A percentile compares a stretch with the other conserved stretches of the same genome.
These are phyloP conservation scores for Pythium aristosporum DNA, from an alignment of 352 stramenopile species.

Conservation along the genomic window DNA sequence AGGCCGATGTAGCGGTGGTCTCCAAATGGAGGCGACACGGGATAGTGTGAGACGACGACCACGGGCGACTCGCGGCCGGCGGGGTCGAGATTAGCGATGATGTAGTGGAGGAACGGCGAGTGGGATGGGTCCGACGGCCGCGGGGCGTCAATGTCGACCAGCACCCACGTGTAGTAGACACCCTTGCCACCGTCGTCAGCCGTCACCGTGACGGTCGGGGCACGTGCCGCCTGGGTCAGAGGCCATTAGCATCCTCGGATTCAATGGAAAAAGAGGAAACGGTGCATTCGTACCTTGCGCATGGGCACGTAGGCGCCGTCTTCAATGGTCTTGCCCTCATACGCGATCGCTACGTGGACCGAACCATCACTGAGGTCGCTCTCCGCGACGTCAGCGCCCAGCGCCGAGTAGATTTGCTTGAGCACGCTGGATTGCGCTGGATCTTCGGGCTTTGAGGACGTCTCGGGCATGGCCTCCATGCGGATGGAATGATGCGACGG, in stretches of 20 bases:
- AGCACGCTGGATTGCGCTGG: constrained; percentile 13
- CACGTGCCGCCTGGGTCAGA: constrained; percentile 25
- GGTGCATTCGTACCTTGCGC: constrained; percentile 9
- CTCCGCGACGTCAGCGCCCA: constrained; percentile 5
- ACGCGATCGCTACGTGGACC: constrained; percentile 9
- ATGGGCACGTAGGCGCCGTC: constrained; percentile 24
- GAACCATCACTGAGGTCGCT: constrained; percentile 10
- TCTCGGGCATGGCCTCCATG: constrained; percentile 4
- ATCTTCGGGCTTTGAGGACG: neutral
- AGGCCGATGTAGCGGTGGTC: constrained; percentile 58
- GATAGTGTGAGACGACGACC: constrained; percentile 57
- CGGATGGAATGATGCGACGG: neutral
- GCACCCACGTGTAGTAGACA: constrained; percentile 54
- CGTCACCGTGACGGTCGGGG: constrained; percentile 34
- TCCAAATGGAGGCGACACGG: constrained; percentile 50
- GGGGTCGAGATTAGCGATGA: constrained; percentile 35
- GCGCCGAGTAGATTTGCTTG: constrained; percentile 11
- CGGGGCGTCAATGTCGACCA: constrained; percentile 73
- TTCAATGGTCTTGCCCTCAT: constrained; percentile 5
- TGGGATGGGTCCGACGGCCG: constrained; percentile 49
- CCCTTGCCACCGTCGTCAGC: constrained; percentile 5
- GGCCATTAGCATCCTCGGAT: neutral
- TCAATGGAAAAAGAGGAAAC: neutral
- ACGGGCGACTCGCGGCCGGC: neutral
- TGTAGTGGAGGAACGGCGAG: constrained; percentile 72